Conservation (phyloP, 345 rosid species). For the Dovyalis caffra region DNA sequence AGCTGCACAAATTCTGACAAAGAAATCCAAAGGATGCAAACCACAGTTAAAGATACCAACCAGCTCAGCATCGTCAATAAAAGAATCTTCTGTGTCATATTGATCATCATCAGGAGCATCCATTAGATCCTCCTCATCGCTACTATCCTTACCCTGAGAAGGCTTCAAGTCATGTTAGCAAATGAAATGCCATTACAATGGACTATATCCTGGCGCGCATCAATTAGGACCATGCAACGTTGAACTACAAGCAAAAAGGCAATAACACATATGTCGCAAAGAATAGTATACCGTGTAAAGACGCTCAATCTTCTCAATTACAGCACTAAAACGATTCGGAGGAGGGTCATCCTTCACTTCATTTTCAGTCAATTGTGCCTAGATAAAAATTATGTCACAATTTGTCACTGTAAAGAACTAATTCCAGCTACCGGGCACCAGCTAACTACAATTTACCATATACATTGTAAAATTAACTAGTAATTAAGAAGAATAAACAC, state of each 20-base stretch:
- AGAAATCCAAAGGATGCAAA: not conserved
- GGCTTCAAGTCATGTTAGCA: constrained; percentile 21
- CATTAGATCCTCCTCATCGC: constrained; percentile 86
- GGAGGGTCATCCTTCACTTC: constrained; percentile 57
- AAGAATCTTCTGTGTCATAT: constrained; percentile 95
- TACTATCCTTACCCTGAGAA: constrained; percentile 85
- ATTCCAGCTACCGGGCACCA: not conserved
- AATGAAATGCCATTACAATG: constrained; percentile 1
- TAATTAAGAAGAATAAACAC: not conserved
- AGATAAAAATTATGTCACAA: not conserved
- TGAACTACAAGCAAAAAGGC: not conserved
- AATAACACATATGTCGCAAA: not conserved
- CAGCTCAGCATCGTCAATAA: constrained; percentile 93
- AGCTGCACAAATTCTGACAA: constrained; percentile 2
- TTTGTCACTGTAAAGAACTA: not conserved
- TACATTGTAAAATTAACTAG: constrained; percentile 1
- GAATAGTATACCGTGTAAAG: constrained; percentile 67
- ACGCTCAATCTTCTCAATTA: constrained; percentile 94
- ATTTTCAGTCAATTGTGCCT: constrained; percentile 53
- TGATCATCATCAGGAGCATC: constrained; percentile 89
- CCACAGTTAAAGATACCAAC: constrained; percentile 41
- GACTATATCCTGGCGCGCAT: not conserved
- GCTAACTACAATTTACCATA: not conserved
- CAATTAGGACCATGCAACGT: not conserved
- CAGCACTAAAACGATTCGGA: constrained; percentile 77